Percentiles rank a stretch among this genome's conserved stretches.
Conservation (phyloP, 148 eudicot genomes). For the Salicornia ramosissima region DNA sequence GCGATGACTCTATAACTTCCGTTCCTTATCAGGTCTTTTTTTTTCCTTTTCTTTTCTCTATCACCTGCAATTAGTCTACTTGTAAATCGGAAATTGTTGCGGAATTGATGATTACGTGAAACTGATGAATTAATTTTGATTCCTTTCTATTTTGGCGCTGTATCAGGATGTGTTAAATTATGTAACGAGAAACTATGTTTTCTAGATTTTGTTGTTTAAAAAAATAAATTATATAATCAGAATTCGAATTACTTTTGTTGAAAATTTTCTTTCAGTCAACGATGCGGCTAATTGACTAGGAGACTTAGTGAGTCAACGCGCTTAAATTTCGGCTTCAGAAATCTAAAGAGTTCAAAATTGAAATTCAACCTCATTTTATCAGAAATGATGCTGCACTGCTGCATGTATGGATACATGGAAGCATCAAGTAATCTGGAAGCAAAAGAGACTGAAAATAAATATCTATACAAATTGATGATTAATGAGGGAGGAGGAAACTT, state of each 20-base stretch:
- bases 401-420: neutral
- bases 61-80: neutral
- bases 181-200: neutral
- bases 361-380: neutral
- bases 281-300: neutral
- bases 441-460: neutral
- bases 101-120: neutral
- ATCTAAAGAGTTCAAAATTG: neutral
- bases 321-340: neutral
- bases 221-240: no score
- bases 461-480: no score
- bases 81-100: neutral
- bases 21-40: constrained; percentile 83
- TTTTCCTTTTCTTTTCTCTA: neutral
- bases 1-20: constrained; percentile 51
- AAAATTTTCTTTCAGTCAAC: neutral
- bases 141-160: neutral
- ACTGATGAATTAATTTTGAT: neutral
- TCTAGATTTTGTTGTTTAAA: neutral
- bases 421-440: neutral
- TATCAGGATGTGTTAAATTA: neutral
- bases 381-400: neutral
- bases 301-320: neutral
- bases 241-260: neutral
- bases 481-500: neutral